Evolutionary conservation across 805 yeast species (phyloP).

Genomic region (Sungouiella blattae): DNA sequence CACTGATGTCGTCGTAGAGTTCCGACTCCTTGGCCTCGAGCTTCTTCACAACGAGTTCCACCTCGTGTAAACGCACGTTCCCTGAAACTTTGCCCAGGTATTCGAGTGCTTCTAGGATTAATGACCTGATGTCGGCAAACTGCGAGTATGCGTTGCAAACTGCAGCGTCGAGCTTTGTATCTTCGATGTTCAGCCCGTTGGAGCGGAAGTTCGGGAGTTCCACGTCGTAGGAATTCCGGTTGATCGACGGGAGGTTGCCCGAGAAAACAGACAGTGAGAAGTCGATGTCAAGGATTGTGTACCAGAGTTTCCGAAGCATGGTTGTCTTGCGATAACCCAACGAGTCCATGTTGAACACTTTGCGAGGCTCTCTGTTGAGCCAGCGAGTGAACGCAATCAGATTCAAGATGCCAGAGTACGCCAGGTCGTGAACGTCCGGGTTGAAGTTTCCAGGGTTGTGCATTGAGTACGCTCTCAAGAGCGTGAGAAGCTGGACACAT

Average conservation of each 20-base stretch:
- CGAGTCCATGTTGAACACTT: not conserved
- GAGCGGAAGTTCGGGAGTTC: constrained; percentile 1
- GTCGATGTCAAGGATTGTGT: constrained; percentile 2
- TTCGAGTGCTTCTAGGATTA: not conserved
- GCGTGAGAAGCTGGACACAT: constrained; percentile 2
- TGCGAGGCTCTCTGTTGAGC: constrained; percentile 3
- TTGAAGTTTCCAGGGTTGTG: not conserved
- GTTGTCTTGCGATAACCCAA: not conserved
- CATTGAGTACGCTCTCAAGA: constrained; percentile 1
- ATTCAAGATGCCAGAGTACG: not conserved
- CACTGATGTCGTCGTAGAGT: not conserved
- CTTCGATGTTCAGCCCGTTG: not conserved
- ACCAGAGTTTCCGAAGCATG: constrained; percentile 3
- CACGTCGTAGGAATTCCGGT: not conserved
- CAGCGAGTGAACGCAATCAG: constrained; percentile 3
- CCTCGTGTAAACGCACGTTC: not conserved
- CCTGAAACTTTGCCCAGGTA: constrained; percentile 1
- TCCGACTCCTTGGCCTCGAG: not conserved
- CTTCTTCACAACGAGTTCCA: not conserved
- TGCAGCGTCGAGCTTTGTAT: constrained; percentile 1
- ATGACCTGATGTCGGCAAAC: not conserved
- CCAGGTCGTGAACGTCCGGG: constrained; percentile 1
- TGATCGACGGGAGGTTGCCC: constrained; percentile 1
- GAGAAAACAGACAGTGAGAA: not conserved
- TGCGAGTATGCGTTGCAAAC: constrained; percentile 1